Conservation (phyloP, 495 filamentous ascomycete species). For the Xylaria flabelliformis region DNA sequence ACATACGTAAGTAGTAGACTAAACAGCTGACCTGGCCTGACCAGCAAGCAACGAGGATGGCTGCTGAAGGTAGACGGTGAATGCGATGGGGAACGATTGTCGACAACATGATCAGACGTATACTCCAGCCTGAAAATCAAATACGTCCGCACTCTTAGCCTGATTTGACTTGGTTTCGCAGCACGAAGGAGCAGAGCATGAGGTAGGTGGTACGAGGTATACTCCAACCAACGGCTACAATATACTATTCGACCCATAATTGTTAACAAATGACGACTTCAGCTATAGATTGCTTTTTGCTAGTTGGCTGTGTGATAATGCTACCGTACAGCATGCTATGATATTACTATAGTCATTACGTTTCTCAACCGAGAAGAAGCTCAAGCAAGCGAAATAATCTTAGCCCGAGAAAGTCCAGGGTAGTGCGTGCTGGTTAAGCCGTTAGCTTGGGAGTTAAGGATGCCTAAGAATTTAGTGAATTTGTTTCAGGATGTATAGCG, state of each 20-base stretch:
- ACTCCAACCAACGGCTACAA: constrained; percentile 2
- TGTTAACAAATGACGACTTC: constrained; percentile 9
- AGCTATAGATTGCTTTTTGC: constrained; percentile 14
- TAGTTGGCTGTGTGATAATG: background rate
- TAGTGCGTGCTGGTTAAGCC: background rate
- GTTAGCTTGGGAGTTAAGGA: background rate
- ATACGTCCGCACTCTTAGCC: background rate
- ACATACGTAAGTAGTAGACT: constrained; percentile 4
- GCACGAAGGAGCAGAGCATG: background rate
- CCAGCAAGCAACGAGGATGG: constrained; percentile 1
- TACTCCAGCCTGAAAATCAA: constrained; percentile 1
- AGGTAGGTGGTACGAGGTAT: background rate
- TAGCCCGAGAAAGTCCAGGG: background rate
- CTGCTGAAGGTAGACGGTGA: background rate
- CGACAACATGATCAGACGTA: background rate
- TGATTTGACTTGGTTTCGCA: constrained; percentile 3
- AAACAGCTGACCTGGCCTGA: constrained; percentile 26
- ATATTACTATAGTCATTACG: background rate
- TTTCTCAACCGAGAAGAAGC: background rate
- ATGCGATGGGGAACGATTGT: background rate
- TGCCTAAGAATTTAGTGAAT: background rate
- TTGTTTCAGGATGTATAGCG: background rate
- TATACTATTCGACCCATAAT: constrained; percentile 7
- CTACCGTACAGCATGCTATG: background rate
- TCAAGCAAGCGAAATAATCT: background rate